Evolutionary conservation across 495 filamentous ascomycete species (phyloP).

Genomic region (Penicillium taxi): DNA sequence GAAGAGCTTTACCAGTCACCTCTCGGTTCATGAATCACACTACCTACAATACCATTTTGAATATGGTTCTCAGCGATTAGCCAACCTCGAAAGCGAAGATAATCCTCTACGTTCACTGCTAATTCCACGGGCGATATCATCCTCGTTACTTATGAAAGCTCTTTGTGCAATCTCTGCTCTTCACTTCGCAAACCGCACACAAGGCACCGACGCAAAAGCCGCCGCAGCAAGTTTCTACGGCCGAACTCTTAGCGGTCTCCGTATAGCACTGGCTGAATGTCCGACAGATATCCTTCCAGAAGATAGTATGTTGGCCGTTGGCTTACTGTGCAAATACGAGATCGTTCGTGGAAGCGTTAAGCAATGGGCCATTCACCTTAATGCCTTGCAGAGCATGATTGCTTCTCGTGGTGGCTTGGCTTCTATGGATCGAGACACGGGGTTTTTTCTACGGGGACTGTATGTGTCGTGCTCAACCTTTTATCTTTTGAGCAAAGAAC

Average conservation of each 20-base stretch:
- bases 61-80: slow-evolving; percentile 31
- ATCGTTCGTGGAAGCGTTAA: slow-evolving; percentile 37
- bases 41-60: slow-evolving; percentile 42
- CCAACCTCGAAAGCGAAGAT: slow-evolving; percentile 35
- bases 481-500: neutral
- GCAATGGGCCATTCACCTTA: slow-evolving; percentile 37
- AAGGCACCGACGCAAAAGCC: slow-evolving; percentile 21
- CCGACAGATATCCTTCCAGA: slow-evolving; percentile 20
- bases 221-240: slow-evolving; percentile 33
- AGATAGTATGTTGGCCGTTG: slow-evolving; percentile 35
- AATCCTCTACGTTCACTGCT: slow-evolving; percentile 37
- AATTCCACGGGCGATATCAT: slow-evolving; percentile 37
- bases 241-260: slow-evolving; percentile 30
- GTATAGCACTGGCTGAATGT: slow-evolving; percentile 18
- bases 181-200: slow-evolving; percentile 33
- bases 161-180: slow-evolving; percentile 38
- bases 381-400: slow-evolving; percentile 34
- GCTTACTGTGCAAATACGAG: slow-evolving; percentile 39
- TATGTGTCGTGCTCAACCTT: slow-evolving; percentile 10
- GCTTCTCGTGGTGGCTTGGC: slow-evolving; percentile 32
- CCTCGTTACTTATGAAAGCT: slow-evolving; percentile 36
- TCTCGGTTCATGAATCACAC: slow-evolving; percentile 30
- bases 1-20: slow-evolving; percentile 19
- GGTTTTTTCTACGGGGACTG: slow-evolving; percentile 35
- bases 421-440: slow-evolving; percentile 27